Evolutionary conservation across 768 basidiomycete species (phyloP).

Genomic region (Termitomyces sp.): DNA sequence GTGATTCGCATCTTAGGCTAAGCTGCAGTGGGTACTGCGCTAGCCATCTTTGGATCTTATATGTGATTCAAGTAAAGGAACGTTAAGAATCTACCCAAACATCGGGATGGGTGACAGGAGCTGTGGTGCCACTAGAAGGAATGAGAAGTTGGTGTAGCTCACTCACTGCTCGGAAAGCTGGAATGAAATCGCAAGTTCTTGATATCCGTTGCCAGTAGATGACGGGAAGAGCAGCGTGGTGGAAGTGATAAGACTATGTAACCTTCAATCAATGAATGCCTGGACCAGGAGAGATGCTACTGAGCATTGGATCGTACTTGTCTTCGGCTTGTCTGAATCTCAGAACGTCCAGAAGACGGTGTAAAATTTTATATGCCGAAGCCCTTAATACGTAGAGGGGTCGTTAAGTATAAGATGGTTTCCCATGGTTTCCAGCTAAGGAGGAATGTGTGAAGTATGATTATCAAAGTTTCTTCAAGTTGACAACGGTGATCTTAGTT

Average conservation of each 20-base stretch:
- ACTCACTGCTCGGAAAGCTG: background rate
- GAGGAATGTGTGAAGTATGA: no score
- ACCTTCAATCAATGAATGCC: background rate
- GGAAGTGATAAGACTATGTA: background rate
- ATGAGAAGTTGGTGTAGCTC: background rate
- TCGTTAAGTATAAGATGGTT: no score
- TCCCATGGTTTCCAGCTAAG: no score
- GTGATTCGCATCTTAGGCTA: background rate
- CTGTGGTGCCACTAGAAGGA: background rate
- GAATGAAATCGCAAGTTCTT: background rate
- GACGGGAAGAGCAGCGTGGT: background rate
- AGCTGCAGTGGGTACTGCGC: background rate
- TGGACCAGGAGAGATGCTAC: background rate
- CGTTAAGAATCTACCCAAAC: background rate
- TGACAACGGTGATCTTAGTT: background rate
- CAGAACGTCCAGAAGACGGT: background rate
- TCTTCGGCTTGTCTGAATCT: background rate
- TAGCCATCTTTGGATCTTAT: background rate
- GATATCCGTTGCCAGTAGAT: background rate
- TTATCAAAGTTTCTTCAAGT: background rate
- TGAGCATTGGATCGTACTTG: background rate
- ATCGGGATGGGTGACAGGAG: background rate
- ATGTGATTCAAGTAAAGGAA: background rate
- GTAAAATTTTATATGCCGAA: background rate
- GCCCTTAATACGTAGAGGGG: background rate